Base-by-base conservation (phyloP, 495 filamentous ascomycete genomes). In the Apiosordaria backusii region DNA sequence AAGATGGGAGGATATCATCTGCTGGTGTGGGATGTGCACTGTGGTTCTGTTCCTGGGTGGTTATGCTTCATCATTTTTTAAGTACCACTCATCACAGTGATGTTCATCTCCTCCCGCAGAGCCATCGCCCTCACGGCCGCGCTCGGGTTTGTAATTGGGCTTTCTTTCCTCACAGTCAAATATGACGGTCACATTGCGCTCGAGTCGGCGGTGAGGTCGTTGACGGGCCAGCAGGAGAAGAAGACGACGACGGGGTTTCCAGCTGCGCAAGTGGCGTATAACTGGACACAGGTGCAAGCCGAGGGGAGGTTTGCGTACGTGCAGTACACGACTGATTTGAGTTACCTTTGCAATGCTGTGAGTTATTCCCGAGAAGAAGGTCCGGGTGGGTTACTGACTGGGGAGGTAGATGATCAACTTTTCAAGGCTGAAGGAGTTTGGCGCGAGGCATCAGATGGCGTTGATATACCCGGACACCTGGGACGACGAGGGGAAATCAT, bases 341-440 rank as follows among this genome's bases (percentile, higher is more conserved):
- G 19, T 19, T 61, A 61, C 21, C 59, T 61, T 15, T 61, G 59
- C n/a, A 61, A 61, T 29, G 27, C 59, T 9, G 59, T 61, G 5
- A 19, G 59, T 61, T 35, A 13, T 27, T 61, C 13, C 6, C 25
- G 29, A 19, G 55, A 22, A 58, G 6, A 25, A 7, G 6, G 18
- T 3, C 18, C 6, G 5, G 5, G 13, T 26, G 24, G 1, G 4
- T n/a, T 21, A 18, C 59, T 61, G 27, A 61, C 27, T 22, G 16
- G 5, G 16, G 4, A 4, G 19, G 19, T 7, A 61, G 59, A 35
- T 61, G 10, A 61, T 61, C 59, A 61, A 61, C 26, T 45, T 40
- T n/a, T 25, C 59, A 25, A 25, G 59, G 9, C 27, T 61, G 24
- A 61, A 35, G 21, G 13, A 19, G 10, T 29, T 18, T 45, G n/a